Base-by-base conservation (phyloP, 371 early-diverging fungal species). In the Phascolomyces articulosus region DNA sequence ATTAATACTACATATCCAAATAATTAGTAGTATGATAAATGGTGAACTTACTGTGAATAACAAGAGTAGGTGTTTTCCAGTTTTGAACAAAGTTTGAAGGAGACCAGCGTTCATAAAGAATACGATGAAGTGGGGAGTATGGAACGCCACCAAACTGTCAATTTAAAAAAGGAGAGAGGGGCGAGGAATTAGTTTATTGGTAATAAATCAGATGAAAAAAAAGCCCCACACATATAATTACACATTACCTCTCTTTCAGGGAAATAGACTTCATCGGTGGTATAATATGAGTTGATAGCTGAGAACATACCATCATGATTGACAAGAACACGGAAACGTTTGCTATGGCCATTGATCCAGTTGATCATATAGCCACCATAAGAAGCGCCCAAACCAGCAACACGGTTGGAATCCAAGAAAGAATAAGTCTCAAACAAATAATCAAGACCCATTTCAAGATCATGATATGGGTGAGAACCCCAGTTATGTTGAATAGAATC, bases 291-390 rank as follows among this genome's bases (percentile, higher is more conserved):
- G 66, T 80, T 74, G 27, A 83, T 58, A 6, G 90, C 82, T 40
- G 85, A 84, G 66, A 95, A 94, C 64, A 93, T 85, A 61, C 95
- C 95, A 71, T 92, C 95, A 69, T 95, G 95, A 68, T 89, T 93
- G 38, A 92, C 92, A 54, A 95, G 73, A 26, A 86, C 89, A 57
- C 80, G 79, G 80, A 95, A 95, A 13, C 87, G 84, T 16, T 89
- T 69, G 21, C 69, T 75, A 34, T 79, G 74, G 0, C 79, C 82
- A 55, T 82, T 80, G n/a, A 78, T 55, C 90, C 90, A 91, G 70
- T 93, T 93, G 68, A 91, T 84, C 92, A 91, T 92, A 70, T 86
- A 93, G 0, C 94, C 95, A 64, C 95, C 95, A 72, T 93, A 94
- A 11, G 88, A 87, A 1, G 91, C 94, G 28, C 95, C 95, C 21